Conservation (phyloP, 2,329 filamentous ascomycete genomes). For the Ceratocystis lukuohia region DNA sequence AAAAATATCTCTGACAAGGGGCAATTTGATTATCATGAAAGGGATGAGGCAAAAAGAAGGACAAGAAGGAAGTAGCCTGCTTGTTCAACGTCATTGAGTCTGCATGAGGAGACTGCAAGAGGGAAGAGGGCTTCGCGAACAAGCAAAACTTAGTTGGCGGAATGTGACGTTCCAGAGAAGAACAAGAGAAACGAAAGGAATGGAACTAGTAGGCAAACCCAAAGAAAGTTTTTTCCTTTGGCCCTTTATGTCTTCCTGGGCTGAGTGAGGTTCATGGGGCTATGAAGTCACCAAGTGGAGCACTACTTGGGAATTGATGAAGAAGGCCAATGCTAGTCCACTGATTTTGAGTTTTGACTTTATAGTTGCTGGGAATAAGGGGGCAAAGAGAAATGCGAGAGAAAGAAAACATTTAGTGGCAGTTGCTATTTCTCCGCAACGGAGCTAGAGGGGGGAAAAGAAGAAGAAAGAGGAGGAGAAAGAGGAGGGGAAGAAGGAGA, state of each 20-base stretch:
- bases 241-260: background rate
- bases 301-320: background rate
- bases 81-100: background rate
- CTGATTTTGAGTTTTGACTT: background rate
- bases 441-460: background rate
- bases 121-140: background rate
- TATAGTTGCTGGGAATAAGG: background rate
- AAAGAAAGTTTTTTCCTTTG: background rate
- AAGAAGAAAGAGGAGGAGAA: background rate
- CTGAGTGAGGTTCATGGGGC: background rate
- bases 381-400: background rate
- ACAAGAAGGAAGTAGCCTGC: conserved; percentile 1
- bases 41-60: conserved; percentile 10
- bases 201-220: background rate
- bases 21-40: background rate
- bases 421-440: conserved; percentile 1
- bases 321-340: background rate
- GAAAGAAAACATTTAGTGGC: background rate
- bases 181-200: background rate
- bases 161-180: conserved; percentile 1
- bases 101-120: background rate
- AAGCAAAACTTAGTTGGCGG: background rate
- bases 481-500: background rate
- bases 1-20: conserved; percentile 7
- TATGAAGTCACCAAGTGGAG: conserved; percentile 11